These are phyloP conservation scores for Daldinia eschscholtzii DNA, from an alignment of 2,329 filamentous ascomycete species.

Conservation along the genomic window DNA sequence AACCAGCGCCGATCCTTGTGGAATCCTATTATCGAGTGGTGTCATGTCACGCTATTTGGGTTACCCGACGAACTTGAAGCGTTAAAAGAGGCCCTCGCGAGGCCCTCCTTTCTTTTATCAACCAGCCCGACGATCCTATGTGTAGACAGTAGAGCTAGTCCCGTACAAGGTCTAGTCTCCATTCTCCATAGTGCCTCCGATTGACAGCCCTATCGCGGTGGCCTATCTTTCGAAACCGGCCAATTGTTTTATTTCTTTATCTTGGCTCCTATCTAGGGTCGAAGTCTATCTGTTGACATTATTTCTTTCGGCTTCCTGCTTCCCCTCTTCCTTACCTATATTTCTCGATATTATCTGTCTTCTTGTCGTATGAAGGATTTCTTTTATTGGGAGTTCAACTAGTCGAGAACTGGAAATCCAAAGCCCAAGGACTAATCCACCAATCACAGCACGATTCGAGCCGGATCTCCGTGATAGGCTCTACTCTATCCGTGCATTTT, in stretches of 20 bases:
- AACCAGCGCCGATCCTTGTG: constrained; percentile 48
- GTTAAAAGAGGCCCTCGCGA: constrained; percentile 34
- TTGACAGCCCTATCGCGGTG: constrained; percentile 41
- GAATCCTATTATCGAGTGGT: constrained; percentile 42
- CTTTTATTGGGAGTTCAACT: constrained; percentile 29
- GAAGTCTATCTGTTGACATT: constrained; percentile 29
- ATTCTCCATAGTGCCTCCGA: constrained; percentile 36
- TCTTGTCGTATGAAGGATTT: constrained; percentile 19
- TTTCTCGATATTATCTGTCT: constrained; percentile 15
- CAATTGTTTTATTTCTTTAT: constrained; percentile 43
- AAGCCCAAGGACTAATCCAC: constrained; percentile 23
- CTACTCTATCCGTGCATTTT: constrained; percentile 47
- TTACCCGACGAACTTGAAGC: constrained; percentile 30
- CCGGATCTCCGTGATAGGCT: constrained; percentile 37
- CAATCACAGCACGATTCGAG: constrained; percentile 47
- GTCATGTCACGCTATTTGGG: constrained; percentile 47
- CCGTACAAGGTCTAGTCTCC: constrained; percentile 36
- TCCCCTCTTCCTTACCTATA: constrained; percentile 8
- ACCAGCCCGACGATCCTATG: constrained; percentile 11
- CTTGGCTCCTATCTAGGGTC: constrained; percentile 31
- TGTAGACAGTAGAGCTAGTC: constrained; percentile 34
- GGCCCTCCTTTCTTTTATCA: constrained; percentile 26
- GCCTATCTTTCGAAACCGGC: constrained; percentile 39
- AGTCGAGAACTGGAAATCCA: constrained; percentile 29
- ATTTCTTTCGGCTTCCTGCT: constrained; percentile 37